phyloP scores from a whole-genome alignment of 164 flowering plant genomes.

The Tinospora cordifolia region DNA sequence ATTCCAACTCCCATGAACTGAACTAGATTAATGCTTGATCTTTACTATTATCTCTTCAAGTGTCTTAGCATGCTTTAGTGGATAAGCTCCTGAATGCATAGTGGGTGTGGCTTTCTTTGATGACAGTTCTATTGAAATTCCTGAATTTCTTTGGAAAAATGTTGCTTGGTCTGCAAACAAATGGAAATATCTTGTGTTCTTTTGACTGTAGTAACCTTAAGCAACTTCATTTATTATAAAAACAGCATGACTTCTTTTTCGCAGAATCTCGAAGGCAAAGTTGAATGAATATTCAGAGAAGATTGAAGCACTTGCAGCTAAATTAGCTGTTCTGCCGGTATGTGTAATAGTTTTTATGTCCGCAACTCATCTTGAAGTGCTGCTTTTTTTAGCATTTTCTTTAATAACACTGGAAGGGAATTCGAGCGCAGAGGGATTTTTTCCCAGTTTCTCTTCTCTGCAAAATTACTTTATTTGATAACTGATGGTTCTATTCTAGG shows the following conservation, averaged over 20 bases:
- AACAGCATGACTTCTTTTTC: not conserved
- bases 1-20: no score
- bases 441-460: not conserved
- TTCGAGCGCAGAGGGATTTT: not conserved
- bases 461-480: not conserved
- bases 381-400: not conserved
- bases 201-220: not conserved
- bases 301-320: conserved; percentile 81
- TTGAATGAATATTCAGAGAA: conserved; percentile 79
- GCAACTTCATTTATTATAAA: not conserved
- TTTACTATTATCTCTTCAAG: not conserved
- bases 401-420: not conserved
- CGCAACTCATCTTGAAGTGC: not conserved
- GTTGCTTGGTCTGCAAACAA: not conserved
- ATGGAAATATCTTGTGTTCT: not conserved
- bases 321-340: conserved; percentile 45
- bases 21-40: not conserved
- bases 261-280: conserved; percentile 67
- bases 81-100: not conserved
- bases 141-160: not conserved
- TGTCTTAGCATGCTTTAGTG: not conserved
- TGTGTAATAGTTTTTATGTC: conserved; percentile 16
- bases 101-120: not conserved
- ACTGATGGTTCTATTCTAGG: not conserved
- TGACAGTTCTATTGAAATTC: not conserved